phyloP scores from a whole-genome alignment of 441 rosid genomes.

The Codiaeum variegatum region DNA sequence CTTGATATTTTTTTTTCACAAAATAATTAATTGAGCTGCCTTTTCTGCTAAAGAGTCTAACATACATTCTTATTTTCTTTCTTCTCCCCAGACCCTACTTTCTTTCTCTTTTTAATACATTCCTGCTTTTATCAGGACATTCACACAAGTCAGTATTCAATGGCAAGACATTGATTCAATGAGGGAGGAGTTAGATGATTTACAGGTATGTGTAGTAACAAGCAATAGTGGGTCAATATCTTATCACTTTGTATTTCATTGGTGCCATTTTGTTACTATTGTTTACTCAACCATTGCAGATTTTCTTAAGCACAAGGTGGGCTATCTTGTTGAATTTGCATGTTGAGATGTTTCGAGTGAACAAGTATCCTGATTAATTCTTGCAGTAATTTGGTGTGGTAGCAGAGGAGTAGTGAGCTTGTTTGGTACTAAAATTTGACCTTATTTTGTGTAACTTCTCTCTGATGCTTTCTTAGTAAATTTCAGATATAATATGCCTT shows the following conservation, averaged over 20 bases:
- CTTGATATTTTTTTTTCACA: background rate
- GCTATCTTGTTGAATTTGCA: slow-evolving; percentile 95
- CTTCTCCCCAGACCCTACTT: background rate
- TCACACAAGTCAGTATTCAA: slow-evolving; percentile 97
- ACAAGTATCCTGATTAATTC: slow-evolving; percentile 82
- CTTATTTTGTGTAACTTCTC: background rate
- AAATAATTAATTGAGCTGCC: background rate
- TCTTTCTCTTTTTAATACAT: slow-evolving; percentile 13
- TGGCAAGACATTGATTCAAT: slow-evolving; percentile 99
- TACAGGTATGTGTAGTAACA: slow-evolving; percentile 55
- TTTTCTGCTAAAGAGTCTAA: slow-evolving; percentile 16
- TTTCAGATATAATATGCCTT: background rate
- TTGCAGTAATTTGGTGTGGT: background rate
- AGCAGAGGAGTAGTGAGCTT: background rate
- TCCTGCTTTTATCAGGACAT: slow-evolving; percentile 59
- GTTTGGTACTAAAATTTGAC: background rate
- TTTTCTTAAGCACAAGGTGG: slow-evolving; percentile 98
- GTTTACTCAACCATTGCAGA: slow-evolving; percentile 44
- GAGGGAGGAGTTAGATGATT: slow-evolving; percentile 98
- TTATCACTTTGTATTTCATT: slow-evolving; percentile 1
- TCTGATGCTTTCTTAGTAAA: slow-evolving; percentile 1
- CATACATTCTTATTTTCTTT: background rate
- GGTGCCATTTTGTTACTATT: background rate
- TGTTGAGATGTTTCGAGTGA: slow-evolving; percentile 97
- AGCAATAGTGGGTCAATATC: slow-evolving; percentile 3